Conservation (phyloP, 2,329 filamentous ascomycete genomes). For the Phyllosticta citribraziliensis region DNA sequence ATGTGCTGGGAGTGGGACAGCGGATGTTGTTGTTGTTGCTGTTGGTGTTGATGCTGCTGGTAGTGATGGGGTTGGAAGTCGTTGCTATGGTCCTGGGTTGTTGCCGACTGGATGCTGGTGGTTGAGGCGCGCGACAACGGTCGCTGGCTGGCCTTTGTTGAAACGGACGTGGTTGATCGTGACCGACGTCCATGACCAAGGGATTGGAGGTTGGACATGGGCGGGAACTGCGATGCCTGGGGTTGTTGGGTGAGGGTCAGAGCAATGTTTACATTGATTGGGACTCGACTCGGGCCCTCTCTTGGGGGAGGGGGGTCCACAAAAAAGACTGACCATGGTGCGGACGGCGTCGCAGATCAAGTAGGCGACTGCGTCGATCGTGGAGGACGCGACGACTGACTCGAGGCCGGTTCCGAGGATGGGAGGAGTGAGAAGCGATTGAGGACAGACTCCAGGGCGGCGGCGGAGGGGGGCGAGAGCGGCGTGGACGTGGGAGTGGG, state of each 20-base stretch:
- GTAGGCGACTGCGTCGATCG: conserved; percentile 7
- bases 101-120: conserved; percentile 34
- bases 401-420: neutral
- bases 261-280: conserved; percentile 20
- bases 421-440: neutral
- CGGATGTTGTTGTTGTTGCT: conserved; percentile 16
- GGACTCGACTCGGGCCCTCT: conserved; percentile 5
- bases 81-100: conserved; percentile 18
- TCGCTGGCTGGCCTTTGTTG: conserved; percentile 32
- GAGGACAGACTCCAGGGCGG: neutral
- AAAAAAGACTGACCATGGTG: conserved; percentile 8
- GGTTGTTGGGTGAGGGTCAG: conserved; percentile 12
- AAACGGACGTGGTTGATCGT: conserved; percentile 36
- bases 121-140: conserved; percentile 40
- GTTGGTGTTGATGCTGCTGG: conserved; percentile 16
- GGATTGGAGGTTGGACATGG: conserved; percentile 17
- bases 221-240: conserved; percentile 11
- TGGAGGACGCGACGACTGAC: neutral
- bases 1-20: conserved; percentile 15
- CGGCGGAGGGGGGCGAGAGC: conserved; percentile 74
- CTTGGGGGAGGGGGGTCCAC: conserved; percentile 1
- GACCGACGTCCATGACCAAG: conserved; percentile 31
- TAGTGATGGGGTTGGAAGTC: conserved; percentile 13
- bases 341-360: conserved; percentile 3
- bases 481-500: conserved; percentile 62